Percentiles rank a stretch among this genome's conserved stretches.
Conservation (phyloP, 2,329 filamentous ascomycete genomes). For the Seiridium cupressi region DNA sequence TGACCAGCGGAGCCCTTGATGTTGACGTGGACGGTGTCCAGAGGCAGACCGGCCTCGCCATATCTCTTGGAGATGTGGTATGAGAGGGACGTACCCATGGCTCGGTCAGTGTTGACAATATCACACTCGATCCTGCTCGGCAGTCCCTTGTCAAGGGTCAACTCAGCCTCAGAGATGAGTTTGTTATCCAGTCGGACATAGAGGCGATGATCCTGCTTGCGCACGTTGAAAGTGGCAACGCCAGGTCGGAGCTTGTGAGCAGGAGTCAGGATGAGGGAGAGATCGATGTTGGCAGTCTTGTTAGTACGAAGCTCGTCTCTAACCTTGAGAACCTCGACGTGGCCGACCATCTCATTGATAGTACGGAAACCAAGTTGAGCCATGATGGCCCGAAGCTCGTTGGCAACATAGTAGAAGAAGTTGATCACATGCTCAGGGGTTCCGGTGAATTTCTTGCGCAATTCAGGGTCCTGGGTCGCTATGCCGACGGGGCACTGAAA, state of each 20-base stretch:
- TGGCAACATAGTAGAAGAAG: slow-evolving; percentile 97
- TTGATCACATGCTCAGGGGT: slow-evolving; percentile 97
- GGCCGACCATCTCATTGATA: slow-evolving; percentile 97
- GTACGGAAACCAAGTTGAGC: slow-evolving; percentile 91
- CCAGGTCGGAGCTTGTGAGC: slow-evolving; percentile 94
- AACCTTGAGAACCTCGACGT: slow-evolving; percentile 81
- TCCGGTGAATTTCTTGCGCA: slow-evolving; percentile 90
- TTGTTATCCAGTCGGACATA: slow-evolving; percentile 95
- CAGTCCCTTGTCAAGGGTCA: slow-evolving; percentile 90
- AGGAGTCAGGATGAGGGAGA: slow-evolving; percentile 89
- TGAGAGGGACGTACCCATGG: slow-evolving; percentile 87
- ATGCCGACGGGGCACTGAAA: slow-evolving; percentile 76
- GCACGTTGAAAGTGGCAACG: slow-evolving; percentile 94
- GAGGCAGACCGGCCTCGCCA: slow-evolving; percentile 82
- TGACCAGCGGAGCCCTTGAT: slow-evolving; percentile 96
- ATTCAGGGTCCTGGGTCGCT: slow-evolving; percentile 90
- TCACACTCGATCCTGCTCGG: slow-evolving; percentile 94
- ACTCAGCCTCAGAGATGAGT: slow-evolving; percentile 90
- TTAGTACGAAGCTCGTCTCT: slow-evolving; percentile 83
- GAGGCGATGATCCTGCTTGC: slow-evolving; percentile 94
- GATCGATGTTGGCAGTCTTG: slow-evolving; percentile 90
- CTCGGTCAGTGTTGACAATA: slow-evolving; percentile 94
- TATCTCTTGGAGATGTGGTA: slow-evolving; percentile 95
- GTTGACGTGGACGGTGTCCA: slow-evolving; percentile 93
- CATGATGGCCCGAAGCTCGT: slow-evolving; percentile 96